Base-by-base conservation (phyloP, 1,139 yeast genomes). In the Candida tropicalis region DNA sequence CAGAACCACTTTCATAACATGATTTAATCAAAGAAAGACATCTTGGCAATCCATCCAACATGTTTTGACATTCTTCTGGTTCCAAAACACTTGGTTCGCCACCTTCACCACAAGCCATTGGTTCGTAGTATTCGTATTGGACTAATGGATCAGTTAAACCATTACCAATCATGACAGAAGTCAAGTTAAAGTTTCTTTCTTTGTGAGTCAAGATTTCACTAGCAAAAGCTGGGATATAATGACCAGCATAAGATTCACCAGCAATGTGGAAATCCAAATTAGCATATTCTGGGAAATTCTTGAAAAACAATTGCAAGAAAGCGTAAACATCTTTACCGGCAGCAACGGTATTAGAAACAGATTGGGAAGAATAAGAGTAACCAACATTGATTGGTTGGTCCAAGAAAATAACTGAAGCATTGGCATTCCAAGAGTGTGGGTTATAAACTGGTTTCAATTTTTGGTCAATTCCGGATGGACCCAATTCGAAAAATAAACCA, bases 181-280 rank as follows among this genome's bases (percentile, higher is more conserved):
- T 77, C 62, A 93, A 77, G 64, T 90, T 81, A 73, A 93, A 91
- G 48, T 82, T 75, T 64, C 95, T 84, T 57, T 87, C 89, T 25
- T 64, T 63, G 62, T 89, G 95, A 18, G 82, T 75, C 58, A 90
- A 69, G 54, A 93, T 91, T 67, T 91, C 97, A 40, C 84, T 69
- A 17, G 97, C 97, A 63, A 93, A 87, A 8, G 82, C 91, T 25
- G 98, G 99, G 54, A 93, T 90, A 67, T 93, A 93, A 66, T 93
- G 98, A 50, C 99, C 99, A 44, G 96, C 99, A 62, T 93, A 93
- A n/a, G 97, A 88, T 70, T 93, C 98, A 56, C 98, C 99, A 38
- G 98, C 95, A 67, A 93, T 90, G 68, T 91, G 98, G 84, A 93
- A 90, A 31, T 54, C 53, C 48, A 79, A 74, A 29, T 78, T 66